phyloP scores from a whole-genome alignment of 768 basidiomycete genomes.

The Suillus fuscotomentosus region DNA sequence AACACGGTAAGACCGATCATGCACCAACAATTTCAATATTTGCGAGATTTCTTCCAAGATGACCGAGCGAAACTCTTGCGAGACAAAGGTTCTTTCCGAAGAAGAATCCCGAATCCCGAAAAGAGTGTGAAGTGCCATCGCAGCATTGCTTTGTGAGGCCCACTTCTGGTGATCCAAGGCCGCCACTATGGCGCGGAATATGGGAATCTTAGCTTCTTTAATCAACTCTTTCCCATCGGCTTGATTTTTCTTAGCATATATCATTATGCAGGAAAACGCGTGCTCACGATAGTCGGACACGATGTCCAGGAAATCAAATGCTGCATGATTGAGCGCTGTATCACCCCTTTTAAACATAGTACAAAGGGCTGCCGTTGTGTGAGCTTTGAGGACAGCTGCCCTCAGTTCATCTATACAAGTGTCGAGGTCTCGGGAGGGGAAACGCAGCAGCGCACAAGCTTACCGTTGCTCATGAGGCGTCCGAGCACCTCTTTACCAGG shows the following conservation, averaged over 20 bases:
- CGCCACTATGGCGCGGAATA: not conserved
- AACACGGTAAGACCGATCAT: not conserved
- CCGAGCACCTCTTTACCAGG: constrained; percentile 1
- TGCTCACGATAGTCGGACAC: constrained; percentile 3
- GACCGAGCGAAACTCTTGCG: not conserved
- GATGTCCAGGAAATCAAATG: constrained; percentile 5
- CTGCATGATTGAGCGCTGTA: not conserved
- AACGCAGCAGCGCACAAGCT: not conserved
- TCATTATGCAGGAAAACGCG: not conserved
- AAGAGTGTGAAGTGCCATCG: not conserved
- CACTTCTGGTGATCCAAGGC: not conserved
- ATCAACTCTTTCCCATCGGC: not conserved
- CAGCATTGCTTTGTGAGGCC: not conserved
- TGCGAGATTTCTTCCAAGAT: not conserved
- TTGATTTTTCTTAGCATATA: not conserved
- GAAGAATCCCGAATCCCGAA: not conserved
- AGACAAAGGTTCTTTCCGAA: not conserved
- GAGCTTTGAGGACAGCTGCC: constrained; percentile 1
- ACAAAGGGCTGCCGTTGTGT: not conserved
- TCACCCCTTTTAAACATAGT: constrained; percentile 2
- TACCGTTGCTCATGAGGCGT: constrained; percentile 4
- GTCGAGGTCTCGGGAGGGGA: not conserved
- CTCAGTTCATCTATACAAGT: constrained; percentile 6
- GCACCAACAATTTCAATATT: not conserved
- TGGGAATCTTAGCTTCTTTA: not conserved